Conservation (phyloP, 208 protist species). For the Trichomonas vaginalis region DNA sequence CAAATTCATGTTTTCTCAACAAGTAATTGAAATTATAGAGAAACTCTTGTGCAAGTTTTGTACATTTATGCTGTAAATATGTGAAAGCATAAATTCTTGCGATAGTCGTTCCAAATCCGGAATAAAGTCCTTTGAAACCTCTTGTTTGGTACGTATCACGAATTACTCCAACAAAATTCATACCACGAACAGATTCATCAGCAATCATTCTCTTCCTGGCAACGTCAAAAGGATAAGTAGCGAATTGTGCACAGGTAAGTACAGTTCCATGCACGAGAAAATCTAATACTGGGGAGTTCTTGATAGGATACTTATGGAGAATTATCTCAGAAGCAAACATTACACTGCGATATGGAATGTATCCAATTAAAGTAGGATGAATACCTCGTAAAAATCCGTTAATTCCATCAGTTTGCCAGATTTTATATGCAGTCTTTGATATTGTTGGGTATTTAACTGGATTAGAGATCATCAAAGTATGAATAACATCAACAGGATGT, state of each 20-base stretch:
- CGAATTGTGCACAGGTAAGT: neutral
- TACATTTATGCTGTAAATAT: neutral
- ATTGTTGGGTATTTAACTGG: neutral
- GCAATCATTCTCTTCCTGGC: neutral
- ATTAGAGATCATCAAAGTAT: neutral
- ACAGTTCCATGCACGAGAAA: neutral
- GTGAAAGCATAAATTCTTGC: neutral
- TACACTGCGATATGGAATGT: neutral
- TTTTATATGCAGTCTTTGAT: neutral
- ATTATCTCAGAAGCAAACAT: neutral
- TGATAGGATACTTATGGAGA: neutral
- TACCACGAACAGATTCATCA: neutral
- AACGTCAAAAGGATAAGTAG: neutral
- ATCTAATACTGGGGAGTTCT: neutral
- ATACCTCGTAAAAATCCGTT: neutral
- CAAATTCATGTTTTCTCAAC: neutral
- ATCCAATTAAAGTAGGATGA: neutral
- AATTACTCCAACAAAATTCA: neutral
- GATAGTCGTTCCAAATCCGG: neutral
- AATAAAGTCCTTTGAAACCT: neutral
- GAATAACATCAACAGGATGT: neutral
- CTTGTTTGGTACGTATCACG: neutral
- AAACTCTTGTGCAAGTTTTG: neutral
- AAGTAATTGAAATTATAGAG: neutral
- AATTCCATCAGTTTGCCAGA: neutral